These are phyloP conservation scores for Penicillium coprophilum DNA, from an alignment of 495 filamentous ascomycete genomes.

Conservation along the genomic window DNA sequence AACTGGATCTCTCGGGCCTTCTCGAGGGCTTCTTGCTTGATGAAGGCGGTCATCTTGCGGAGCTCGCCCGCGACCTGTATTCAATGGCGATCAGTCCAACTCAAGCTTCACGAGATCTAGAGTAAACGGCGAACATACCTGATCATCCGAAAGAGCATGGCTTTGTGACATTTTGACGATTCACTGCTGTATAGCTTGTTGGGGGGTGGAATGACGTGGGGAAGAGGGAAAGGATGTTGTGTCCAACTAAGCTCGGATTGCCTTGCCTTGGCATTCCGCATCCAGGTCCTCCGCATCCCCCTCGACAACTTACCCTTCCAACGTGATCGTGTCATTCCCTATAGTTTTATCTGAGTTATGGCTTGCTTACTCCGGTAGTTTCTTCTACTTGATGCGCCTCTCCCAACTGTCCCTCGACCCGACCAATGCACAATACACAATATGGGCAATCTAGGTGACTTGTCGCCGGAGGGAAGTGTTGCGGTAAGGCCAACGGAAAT, in stretches of 20 bases:
- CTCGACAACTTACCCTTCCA: constrained; percentile 7
- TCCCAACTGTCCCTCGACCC: constrained; percentile 17
- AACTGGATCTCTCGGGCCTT: constrained; percentile 95
- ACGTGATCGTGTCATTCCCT: constrained; percentile 8
- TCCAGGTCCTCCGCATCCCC: constrained; percentile 24
- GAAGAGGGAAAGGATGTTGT: constrained; percentile 22
- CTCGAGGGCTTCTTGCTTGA: constrained; percentile 94
- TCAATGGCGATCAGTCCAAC: constrained; percentile 20
- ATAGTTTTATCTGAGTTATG: constrained; percentile 22
- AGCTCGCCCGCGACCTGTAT: constrained; percentile 87
- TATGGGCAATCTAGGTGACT: constrained; percentile 76
- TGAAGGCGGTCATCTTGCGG: constrained; percentile 99
- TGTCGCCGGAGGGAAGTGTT: constrained; percentile 85
- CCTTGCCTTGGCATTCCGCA: constrained; percentile 28
- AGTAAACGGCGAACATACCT: constrained; percentile 54
- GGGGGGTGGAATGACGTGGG: constrained; percentile 28
- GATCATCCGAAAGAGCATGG: constrained; percentile 95
- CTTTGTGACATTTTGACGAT: constrained; percentile 76
- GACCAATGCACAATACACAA: constrained; percentile 36
- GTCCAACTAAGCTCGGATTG: constrained; percentile 31
- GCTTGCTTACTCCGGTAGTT: constrained; percentile 24
- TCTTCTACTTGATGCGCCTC: constrained; percentile 22
- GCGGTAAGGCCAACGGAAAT: constrained; percentile 56
- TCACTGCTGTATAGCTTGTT: constrained; percentile 20
- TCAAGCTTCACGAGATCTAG: neutral